Evolutionary conservation across 169 alveolate species (phyloP).

Genomic region (Plasmodium relictum): DNA sequence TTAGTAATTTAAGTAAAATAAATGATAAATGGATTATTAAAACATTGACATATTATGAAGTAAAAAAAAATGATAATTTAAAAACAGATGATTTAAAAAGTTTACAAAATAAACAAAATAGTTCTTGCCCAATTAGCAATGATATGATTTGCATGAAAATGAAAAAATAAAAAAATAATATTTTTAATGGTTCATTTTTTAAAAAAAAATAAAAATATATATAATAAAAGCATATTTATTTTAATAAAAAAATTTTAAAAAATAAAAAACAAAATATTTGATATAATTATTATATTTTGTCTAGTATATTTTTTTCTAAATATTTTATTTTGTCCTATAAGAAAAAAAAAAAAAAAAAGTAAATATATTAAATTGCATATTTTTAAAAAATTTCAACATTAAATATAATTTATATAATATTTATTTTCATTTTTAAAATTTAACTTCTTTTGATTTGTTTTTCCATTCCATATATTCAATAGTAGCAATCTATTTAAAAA

Average conservation of each 20-base stretch:
- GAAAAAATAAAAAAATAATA: background rate
- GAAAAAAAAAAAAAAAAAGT: slow-evolving; percentile 3
- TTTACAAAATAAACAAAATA: background rate
- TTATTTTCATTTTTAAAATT: slow-evolving; percentile 12
- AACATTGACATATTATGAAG: slow-evolving; percentile 64
- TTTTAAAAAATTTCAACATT: background rate
- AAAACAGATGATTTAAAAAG: slow-evolving; percentile 70
- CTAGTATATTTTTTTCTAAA: slow-evolving; percentile 50
- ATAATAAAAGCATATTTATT: background rate
- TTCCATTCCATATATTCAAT: slow-evolving; percentile 72
- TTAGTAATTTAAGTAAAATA: slow-evolving; percentile 35
- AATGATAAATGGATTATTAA: slow-evolving; percentile 52
- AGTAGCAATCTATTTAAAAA: slow-evolving; percentile 33
- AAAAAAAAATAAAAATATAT: background rate
- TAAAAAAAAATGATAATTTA: slow-evolving; percentile 54
- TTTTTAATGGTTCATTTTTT: background rate
- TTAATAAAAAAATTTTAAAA: background rate
- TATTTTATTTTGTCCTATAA: slow-evolving; percentile 54
- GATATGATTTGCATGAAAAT: slow-evolving; percentile 6
- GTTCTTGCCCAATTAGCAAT: slow-evolving; percentile 31
- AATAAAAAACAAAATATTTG: background rate
- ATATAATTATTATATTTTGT: slow-evolving; percentile 25
- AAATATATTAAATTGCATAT: background rate
- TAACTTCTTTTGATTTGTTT: slow-evolving; percentile 72
- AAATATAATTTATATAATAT: background rate